Evolutionary conservation across 2,329 filamentous ascomycete genomes (phyloP).

Genomic region (Didymella pomorum): DNA sequence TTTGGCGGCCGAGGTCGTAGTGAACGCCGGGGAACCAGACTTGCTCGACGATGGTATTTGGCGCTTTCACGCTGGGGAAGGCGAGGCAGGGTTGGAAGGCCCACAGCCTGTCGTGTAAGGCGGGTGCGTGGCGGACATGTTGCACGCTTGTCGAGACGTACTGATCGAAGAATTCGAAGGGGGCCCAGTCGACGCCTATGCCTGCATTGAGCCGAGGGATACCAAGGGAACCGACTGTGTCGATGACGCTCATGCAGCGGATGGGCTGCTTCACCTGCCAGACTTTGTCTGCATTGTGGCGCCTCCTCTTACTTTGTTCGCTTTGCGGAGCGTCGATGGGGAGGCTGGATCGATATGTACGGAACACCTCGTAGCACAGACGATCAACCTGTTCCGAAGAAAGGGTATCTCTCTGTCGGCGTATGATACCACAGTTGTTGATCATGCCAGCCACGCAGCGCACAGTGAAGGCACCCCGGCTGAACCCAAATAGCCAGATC

Average conservation of each 20-base stretch:
- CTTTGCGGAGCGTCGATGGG: slow-evolving; percentile 40
- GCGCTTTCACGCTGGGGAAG: slow-evolving; percentile 22
- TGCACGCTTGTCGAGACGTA: slow-evolving; percentile 43
- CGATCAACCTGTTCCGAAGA: slow-evolving; percentile 26
- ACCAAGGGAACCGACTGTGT: slow-evolving; percentile 48
- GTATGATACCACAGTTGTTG: slow-evolving; percentile 53
- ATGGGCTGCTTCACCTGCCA: slow-evolving; percentile 46
- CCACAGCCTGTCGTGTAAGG: slow-evolving; percentile 48
- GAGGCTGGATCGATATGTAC: slow-evolving; percentile 43
- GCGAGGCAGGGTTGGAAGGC: slow-evolving; percentile 46
- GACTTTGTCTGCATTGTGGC: slow-evolving; percentile 27
- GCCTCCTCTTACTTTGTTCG: slow-evolving; percentile 30
- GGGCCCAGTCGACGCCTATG: slow-evolving; percentile 47
- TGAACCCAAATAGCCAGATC: slow-evolving; percentile 58
- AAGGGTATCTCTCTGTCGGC: slow-evolving; percentile 19
- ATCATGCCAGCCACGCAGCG: slow-evolving; percentile 56
- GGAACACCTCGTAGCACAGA: slow-evolving; percentile 45
- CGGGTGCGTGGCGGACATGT: slow-evolving; percentile 44
- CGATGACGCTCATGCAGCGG: slow-evolving; percentile 45
- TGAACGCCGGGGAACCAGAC: slow-evolving; percentile 51
- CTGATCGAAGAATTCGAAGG: slow-evolving; percentile 50
- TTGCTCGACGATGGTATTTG: slow-evolving; percentile 33
- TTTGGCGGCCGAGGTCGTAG: slow-evolving; percentile 48
- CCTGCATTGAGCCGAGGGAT: slow-evolving; percentile 48
- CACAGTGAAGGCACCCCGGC: slow-evolving; percentile 56